Evolutionary conservation across 495 filamentous ascomycete genomes (phyloP).

Genomic region (Cladorrhinum samala): DNA sequence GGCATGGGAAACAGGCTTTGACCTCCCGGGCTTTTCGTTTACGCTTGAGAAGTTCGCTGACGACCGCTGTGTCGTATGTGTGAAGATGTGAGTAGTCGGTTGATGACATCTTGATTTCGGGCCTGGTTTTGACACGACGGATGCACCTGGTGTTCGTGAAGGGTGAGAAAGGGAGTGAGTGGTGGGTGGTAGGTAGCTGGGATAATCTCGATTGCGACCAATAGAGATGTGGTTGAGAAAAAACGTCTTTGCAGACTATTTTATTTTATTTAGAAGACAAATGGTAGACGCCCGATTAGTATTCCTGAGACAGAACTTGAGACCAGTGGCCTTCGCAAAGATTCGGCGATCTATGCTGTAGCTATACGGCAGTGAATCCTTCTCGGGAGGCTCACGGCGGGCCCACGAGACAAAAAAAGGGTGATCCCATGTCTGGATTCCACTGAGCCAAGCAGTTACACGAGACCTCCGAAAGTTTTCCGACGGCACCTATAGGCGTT

Average conservation of each 20-base stretch:
- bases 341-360: background rate
- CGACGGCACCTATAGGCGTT: background rate
- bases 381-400: background rate
- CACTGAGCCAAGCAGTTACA: too few species aligned
- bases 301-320: too few species aligned
- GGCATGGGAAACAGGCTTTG: slow-evolving; percentile 12
- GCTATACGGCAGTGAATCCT: background rate
- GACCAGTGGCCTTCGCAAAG: background rate
- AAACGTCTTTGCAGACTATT: too few species aligned
- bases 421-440: too few species aligned
- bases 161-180: background rate
- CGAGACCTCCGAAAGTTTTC: background rate
- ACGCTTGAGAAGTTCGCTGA: slow-evolving; percentile 4
- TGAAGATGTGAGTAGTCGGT: background rate
- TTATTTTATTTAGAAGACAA: too few species aligned
- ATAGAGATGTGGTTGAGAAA: too few species aligned
- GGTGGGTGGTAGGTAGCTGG: too few species aligned
- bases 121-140: too few species aligned
- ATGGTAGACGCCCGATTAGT: too few species aligned
- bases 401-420: background rate
- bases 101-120: background rate
- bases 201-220: too few species aligned
- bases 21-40: slow-evolving; percentile 8
- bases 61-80: background rate
- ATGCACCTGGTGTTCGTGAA: too few species aligned